These are phyloP conservation scores for Lentinula raphanica DNA, from an alignment of 768 basidiomycete genomes.

Conservation along the genomic window DNA sequence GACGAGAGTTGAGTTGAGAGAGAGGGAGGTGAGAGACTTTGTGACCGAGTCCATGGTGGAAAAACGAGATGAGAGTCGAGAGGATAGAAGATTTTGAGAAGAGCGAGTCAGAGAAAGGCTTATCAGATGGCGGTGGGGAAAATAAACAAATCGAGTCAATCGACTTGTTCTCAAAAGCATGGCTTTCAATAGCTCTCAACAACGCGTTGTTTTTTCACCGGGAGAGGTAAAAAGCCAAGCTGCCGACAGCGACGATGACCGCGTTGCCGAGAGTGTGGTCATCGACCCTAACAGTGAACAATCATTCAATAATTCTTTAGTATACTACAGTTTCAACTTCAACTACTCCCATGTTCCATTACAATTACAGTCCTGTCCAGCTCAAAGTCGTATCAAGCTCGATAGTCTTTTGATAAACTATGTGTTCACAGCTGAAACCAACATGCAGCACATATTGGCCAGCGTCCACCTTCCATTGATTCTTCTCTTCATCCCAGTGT, in stretches of 20 bases:
- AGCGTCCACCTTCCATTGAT: constrained; percentile 43
- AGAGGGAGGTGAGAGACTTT: constrained; percentile 44
- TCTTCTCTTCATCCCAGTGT: constrained; percentile 46
- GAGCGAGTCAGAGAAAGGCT: constrained; percentile 4
- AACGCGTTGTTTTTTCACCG: not conserved
- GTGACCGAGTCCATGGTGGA: constrained; percentile 31
- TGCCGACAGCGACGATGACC: not conserved
- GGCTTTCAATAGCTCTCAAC: not conserved
- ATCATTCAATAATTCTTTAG: no score
- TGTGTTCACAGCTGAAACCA: constrained; percentile 36
- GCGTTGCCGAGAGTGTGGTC: not conserved
- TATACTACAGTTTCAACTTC: no score
- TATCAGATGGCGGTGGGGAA: constrained; percentile 11
- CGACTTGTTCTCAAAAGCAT: constrained; percentile 1
- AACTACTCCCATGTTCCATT: not conserved
- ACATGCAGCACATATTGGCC: constrained; percentile 49
- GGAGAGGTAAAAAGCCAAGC: not conserved
- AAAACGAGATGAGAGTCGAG: not conserved
- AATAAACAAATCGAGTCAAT: constrained; percentile 6
- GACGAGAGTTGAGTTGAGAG: constrained; percentile 51
- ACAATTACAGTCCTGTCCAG: constrained; percentile 45
- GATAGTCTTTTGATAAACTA: constrained; percentile 24
- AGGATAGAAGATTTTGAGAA: not conserved
- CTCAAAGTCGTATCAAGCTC: constrained; percentile 33
- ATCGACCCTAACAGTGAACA: not conserved